These are phyloP conservation scores for Nannizzia gypsea DNA, from an alignment of 2,329 filamentous ascomycete species.

Conservation along the genomic window DNA sequence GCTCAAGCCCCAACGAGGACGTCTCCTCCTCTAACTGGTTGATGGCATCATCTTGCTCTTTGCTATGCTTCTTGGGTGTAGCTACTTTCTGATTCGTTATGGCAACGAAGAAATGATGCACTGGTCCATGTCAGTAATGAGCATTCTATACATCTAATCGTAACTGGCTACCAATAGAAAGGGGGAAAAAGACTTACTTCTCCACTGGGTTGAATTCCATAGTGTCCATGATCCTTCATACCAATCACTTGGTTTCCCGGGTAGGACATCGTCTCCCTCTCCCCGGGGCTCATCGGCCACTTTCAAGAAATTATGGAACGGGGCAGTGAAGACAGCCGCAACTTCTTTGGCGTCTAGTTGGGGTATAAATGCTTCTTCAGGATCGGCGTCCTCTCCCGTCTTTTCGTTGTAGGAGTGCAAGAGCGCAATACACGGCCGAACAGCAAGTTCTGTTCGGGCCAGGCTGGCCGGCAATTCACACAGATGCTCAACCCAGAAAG, in stretches of 20 bases:
- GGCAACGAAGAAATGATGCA: slow-evolving; percentile 90
- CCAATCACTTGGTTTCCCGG: slow-evolving; percentile 53
- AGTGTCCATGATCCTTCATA: slow-evolving; percentile 73
- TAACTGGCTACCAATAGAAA: not conserved
- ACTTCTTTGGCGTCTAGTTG: slow-evolving; percentile 80
- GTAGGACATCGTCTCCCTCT: slow-evolving; percentile 27
- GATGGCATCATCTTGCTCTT: slow-evolving; percentile 32
- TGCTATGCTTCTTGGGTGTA: slow-evolving; percentile 38
- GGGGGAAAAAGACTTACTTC: slow-evolving; percentile 29
- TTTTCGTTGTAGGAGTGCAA: slow-evolving; percentile 50
- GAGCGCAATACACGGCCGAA: slow-evolving; percentile 66
- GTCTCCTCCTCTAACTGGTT: slow-evolving; percentile 35
- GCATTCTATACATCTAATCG: not conserved
- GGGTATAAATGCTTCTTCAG: slow-evolving; percentile 63
- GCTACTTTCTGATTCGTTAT: slow-evolving; percentile 58
- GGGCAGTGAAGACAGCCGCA: slow-evolving; percentile 82
- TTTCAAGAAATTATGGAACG: slow-evolving; percentile 70
- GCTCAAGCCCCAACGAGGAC: slow-evolving; percentile 36
- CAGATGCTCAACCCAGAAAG: slow-evolving; percentile 77
- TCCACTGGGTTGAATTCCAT: slow-evolving; percentile 69
- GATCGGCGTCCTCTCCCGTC: slow-evolving; percentile 37
- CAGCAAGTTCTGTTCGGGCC: slow-evolving; percentile 60
- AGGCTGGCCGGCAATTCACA: slow-evolving; percentile 70
- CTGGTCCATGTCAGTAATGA: slow-evolving; percentile 24
- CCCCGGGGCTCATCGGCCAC: slow-evolving; percentile 44